Evolutionary conservation across 352 stramenopile species (phyloP).

Genomic region (Phytophthora nicotianae): DNA sequence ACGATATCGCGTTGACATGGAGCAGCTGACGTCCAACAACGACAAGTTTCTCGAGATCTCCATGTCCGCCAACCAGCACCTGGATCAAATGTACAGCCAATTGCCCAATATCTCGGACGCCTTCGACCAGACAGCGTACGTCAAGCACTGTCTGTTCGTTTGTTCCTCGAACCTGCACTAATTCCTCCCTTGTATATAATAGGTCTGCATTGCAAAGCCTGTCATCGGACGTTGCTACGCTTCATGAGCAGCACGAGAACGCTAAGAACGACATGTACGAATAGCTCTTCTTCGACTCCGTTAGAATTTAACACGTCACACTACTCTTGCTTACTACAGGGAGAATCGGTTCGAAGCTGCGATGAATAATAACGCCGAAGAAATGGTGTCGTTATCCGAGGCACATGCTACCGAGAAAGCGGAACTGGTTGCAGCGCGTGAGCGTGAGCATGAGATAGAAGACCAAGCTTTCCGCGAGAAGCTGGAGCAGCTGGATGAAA

Average conservation of each 20-base stretch:
- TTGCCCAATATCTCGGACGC: slow-evolving; percentile 42
- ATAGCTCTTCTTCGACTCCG: not conserved
- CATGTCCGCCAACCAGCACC: slow-evolving; percentile 49
- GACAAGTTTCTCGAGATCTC: slow-evolving; percentile 74
- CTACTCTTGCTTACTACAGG: slow-evolving; percentile 18
- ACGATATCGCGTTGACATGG: slow-evolving; percentile 59
- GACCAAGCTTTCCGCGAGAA: slow-evolving; percentile 34
- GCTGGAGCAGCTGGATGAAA: slow-evolving; percentile 37
- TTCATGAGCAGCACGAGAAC: slow-evolving; percentile 50
- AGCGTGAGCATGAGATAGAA: slow-evolving; percentile 27
- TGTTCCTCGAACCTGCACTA: not conserved
- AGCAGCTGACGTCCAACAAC: slow-evolving; percentile 44
- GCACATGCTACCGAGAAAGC: slow-evolving; percentile 40
- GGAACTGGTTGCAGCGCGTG: slow-evolving; percentile 34
- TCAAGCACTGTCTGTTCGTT: not conserved
- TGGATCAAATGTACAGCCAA: slow-evolving; percentile 57
- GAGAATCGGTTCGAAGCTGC: slow-evolving; percentile 42
- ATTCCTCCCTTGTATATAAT: not conserved
- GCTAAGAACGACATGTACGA: slow-evolving; percentile 43
- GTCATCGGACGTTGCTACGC: slow-evolving; percentile 47
- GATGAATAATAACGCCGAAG: slow-evolving; percentile 49
- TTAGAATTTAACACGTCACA: not conserved
- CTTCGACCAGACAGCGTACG: slow-evolving; percentile 49
- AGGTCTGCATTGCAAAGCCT: slow-evolving; percentile 45
- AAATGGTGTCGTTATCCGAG: slow-evolving; percentile 48